These are phyloP conservation scores for Boletus subluridellus DNA, from an alignment of 1,284 basidiomycete species.

Conservation along the genomic window DNA sequence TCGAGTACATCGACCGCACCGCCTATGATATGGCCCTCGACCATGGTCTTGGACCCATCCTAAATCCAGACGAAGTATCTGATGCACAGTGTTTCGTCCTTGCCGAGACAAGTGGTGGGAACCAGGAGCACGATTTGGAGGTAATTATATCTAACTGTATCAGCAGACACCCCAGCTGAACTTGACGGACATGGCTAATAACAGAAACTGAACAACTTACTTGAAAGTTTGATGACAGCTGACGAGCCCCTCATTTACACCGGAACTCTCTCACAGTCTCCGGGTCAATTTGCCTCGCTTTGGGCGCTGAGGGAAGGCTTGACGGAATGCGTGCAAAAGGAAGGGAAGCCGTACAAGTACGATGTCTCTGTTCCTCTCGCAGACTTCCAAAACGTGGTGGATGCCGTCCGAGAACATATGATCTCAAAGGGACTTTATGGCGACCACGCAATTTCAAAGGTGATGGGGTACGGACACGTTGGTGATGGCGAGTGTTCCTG, in stretches of 20 bases:
- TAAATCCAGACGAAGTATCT: constrained; percentile 64
- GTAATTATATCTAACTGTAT: constrained; percentile 40
- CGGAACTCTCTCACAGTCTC: constrained; percentile 91
- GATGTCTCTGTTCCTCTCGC: constrained; percentile 90
- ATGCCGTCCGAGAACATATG: constrained; percentile 74
- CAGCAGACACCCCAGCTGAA: constrained; percentile 13
- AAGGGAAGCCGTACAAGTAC: constrained; percentile 97
- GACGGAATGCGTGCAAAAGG: constrained; percentile 90
- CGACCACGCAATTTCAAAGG: constrained; percentile 72
- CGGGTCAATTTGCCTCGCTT: constrained; percentile 83
- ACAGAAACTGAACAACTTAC: constrained; percentile 85
- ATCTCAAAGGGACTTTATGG: constrained; percentile 70
- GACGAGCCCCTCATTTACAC: constrained; percentile 79
- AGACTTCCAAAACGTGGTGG: constrained; percentile 88
- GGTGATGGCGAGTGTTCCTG: constrained; percentile 73
- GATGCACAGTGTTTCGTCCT: constrained; percentile 88
- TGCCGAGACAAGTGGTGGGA: constrained; percentile 94
- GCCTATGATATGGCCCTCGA: constrained; percentile 84
- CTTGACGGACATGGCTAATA: background rate
- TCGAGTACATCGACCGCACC: constrained; percentile 93
- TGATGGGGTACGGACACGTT: constrained; percentile 94
- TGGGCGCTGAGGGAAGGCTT: constrained; percentile 96
- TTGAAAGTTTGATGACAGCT: constrained; percentile 77
- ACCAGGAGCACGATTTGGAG: constrained; percentile 93
- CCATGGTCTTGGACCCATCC: constrained; percentile 66